Conservation (phyloP, 441 rosid genomes). For the Corymbia citriodora region DNA sequence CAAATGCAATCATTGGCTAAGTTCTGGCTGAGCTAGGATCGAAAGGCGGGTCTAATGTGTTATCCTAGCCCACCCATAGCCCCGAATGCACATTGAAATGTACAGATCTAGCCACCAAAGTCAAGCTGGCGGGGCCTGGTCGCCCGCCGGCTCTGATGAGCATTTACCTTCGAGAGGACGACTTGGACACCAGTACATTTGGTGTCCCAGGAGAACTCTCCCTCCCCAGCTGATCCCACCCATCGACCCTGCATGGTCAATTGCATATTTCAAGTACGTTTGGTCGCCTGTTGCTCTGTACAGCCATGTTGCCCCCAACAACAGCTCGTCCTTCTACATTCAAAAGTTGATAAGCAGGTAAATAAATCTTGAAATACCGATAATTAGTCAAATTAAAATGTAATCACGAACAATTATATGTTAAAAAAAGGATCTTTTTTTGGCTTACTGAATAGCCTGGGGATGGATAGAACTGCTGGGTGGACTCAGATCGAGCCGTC, state of each 20-base stretch:
- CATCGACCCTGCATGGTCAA: conserved; percentile 49
- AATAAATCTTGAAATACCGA: background rate
- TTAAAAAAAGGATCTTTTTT: background rate
- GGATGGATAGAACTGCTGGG: conserved; percentile 50
- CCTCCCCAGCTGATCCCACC: conserved; percentile 63
- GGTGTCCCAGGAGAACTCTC: conserved; percentile 77
- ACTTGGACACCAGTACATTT: conserved; percentile 64
- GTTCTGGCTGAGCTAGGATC: background rate
- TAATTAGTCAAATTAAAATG: background rate
- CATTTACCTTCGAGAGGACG: conserved; percentile 48
- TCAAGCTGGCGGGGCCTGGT: background rate
- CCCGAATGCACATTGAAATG: background rate
- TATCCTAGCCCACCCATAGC: background rate
- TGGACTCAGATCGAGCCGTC: conserved; percentile 41
- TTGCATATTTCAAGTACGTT: conserved; percentile 45
- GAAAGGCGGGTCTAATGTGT: background rate
- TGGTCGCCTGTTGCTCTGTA: conserved; percentile 46
- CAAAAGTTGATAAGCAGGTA: background rate
- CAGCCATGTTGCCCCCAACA: conserved; percentile 64
- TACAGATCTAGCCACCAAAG: background rate
- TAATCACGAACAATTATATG: background rate
- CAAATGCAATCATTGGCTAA: background rate
- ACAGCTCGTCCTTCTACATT: conserved; percentile 41
- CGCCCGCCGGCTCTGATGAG: background rate
- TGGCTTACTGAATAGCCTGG: conserved; percentile 43